Conservation (phyloP, 257 asterid species). For the Coffea canephora region DNA sequence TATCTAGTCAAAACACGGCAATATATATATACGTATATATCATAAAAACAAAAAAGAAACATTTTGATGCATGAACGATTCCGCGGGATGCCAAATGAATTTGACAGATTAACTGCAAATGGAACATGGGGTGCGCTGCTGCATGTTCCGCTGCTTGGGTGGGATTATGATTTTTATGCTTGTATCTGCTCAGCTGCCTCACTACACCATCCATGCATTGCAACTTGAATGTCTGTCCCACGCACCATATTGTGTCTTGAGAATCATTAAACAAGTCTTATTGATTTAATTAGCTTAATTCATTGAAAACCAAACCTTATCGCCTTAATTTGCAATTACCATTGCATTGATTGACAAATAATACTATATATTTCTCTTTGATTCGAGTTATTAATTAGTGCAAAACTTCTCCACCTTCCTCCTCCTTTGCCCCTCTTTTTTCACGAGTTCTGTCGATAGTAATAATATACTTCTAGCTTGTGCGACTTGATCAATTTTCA, state of each 20-base stretch:
- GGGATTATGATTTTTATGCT: not conserved
- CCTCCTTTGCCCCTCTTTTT: too few relatives aligned
- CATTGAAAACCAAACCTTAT: not conserved
- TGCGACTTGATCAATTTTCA: too few relatives aligned
- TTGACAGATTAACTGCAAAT: constrained; percentile 43
- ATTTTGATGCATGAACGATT: not conserved
- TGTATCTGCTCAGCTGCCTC: too few relatives aligned
- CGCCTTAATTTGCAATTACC: too few relatives aligned
- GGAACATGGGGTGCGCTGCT: constrained; percentile 42
- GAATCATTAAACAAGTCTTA: not conserved
- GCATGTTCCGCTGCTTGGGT: constrained; percentile 47
- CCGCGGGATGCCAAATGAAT: constrained; percentile 6
- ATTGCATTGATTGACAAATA: too few relatives aligned
- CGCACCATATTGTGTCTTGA: too few relatives aligned
- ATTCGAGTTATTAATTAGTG: too few relatives aligned
- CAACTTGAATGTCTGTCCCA: not conserved
- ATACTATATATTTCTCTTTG: too few relatives aligned
- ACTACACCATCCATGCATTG: not conserved
- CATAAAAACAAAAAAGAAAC: not conserved
- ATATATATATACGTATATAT: not conserved
- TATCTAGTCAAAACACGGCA: not conserved
- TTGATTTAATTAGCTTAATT: not conserved
- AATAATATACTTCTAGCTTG: too few relatives aligned
- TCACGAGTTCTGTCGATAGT: too few relatives aligned
- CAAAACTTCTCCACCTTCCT: too few relatives aligned